Evolutionary conservation across 2,329 filamentous ascomycete genomes (phyloP), one percentile per base, ranked within the genome.

Genomic region (Penicillium rolfsii): DNA sequence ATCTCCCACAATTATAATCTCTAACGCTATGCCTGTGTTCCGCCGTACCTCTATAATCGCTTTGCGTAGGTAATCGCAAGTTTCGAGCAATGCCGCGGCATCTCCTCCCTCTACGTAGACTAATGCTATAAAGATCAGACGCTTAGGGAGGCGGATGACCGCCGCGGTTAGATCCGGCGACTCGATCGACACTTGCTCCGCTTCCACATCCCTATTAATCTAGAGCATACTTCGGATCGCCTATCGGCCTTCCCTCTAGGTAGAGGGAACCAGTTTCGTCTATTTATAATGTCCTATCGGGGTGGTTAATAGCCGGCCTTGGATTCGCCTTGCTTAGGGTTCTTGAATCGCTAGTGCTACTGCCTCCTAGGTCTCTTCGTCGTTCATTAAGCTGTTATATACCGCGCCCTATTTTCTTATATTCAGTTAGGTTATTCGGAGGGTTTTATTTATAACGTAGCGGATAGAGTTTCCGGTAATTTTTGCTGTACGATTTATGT

Each of bases 161-260:
- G 61, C 65, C 49, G 61, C 58, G 35, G 62, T 71, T 9, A 71
- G 60, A 58, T 71, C 68, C 16, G 61, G 63, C 24, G 65, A 72
- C 57, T 66, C 59, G 14, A 70, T 67, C 33, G 46, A 43, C 33
- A 69, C 62, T 63, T 66, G 50, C 50, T 68, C 59, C 50, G 59
- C 66, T 61, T 72, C 64, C 26, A 70, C 52, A 40, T 71, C 67
- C 45, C 64, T 70, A 28, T 63, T 65, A 4, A 73, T 56, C 66
- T 60, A 72, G 8, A 73, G 63, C 60, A 73, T 73, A 53, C 65
- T 72, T 55, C 63, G 55, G 36, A 71, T 64, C 33, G 63, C 62
- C 64, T 46, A 72, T 58, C 63, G 63, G 9, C 60, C 68, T 62
- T 68, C 61, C 49, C 57, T 67, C 52, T 35, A 67, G 12, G 55